Conservation (phyloP, 441 rosid genomes). For the Eutrema salsugineum region DNA sequence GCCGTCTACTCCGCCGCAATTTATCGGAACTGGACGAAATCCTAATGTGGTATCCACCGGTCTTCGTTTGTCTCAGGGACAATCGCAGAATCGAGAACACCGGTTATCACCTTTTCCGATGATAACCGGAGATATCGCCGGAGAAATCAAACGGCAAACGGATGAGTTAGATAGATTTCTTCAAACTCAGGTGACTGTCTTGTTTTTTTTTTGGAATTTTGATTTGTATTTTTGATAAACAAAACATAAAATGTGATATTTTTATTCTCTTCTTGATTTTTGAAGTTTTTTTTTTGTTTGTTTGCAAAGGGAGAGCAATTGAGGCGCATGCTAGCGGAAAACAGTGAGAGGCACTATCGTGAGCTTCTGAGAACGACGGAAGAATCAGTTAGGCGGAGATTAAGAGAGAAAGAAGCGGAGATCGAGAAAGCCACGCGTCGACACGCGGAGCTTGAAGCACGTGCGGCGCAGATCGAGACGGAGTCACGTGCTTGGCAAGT, state of each 20-base stretch:
- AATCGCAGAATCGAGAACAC: constrained; percentile 35
- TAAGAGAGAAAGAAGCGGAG: constrained; percentile 73
- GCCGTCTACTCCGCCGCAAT: constrained; percentile 43
- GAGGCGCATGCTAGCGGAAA: constrained; percentile 67
- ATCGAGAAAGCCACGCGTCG: constrained; percentile 67
- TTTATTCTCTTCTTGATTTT: no score
- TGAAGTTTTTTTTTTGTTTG: neutral
- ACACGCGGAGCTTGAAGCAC: constrained; percentile 71
- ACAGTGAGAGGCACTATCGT: constrained; percentile 64
- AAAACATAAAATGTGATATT: neutral
- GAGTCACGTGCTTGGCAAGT: constrained; percentile 87
- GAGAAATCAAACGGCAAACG: constrained; percentile 63
- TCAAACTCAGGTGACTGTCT: constrained; percentile 58
- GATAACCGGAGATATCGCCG: constrained; percentile 49
- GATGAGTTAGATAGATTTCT: constrained; percentile 79
- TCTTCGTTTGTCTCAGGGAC: constrained; percentile 67
- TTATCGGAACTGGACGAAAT: constrained; percentile 38
- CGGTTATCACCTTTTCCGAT: constrained; percentile 36
- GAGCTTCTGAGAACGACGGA: constrained; percentile 61
- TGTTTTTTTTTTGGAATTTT: neutral
- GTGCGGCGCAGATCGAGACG: constrained; percentile 64
- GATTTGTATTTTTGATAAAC: neutral
- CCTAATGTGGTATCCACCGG: constrained; percentile 84
- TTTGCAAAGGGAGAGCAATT: constrained; percentile 67
- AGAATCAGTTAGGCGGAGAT: constrained; percentile 46